Evolutionary conservation across 345 rosid genomes (phyloP), one percentile per base, ranked within the genome.

Genomic region (Salix viminalis): DNA sequence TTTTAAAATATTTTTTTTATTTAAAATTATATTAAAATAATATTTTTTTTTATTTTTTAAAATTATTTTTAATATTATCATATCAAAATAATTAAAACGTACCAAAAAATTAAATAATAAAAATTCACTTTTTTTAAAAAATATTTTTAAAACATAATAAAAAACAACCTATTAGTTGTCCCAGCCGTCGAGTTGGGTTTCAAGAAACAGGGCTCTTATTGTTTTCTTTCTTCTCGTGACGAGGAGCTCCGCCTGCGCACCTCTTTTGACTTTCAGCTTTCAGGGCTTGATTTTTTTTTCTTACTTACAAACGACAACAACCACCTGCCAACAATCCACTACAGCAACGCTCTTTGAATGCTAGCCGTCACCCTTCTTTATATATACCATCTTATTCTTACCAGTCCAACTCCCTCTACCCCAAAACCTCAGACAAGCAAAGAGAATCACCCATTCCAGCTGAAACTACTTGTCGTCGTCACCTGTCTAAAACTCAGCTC

Each of bases 271-370:
- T 56, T 21, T n/a, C 0, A 8, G 61, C 23, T 56, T 21, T n/a
- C 0, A 8, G 61, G 26, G 37, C 37, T 34, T 34, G 6, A 34
- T 5, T 34, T 34, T 34, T 34, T 34, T 5, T 5, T 34, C 0
- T 34, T 5, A 34, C 37, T 5, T 34, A 34, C 7, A 34, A 34
- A 34, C 37, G 1, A 34, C 37, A 34, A 34, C 82, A 13, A 54
- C 79, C 4, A 62, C 48, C 71, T 70, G 28, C 83, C 69, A 75
- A 65, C 76, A 21, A 80, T 80, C 39, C 50, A 65, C 62, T 21
- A 21, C 2, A 3, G 10, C 71, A 75, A 79, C 62, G 67, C 72
- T 56, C 79, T 70, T 79, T 75, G 66, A 70, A 75, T 79, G 75
- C 79, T 21, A 39, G 44, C 72, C 60, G 44, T 72, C 60, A 65